Evolutionary conservation across 2,329 filamentous ascomycete genomes (phyloP), one percentile per base, ranked within the genome.

Genomic region (Tolypocladium album): DNA sequence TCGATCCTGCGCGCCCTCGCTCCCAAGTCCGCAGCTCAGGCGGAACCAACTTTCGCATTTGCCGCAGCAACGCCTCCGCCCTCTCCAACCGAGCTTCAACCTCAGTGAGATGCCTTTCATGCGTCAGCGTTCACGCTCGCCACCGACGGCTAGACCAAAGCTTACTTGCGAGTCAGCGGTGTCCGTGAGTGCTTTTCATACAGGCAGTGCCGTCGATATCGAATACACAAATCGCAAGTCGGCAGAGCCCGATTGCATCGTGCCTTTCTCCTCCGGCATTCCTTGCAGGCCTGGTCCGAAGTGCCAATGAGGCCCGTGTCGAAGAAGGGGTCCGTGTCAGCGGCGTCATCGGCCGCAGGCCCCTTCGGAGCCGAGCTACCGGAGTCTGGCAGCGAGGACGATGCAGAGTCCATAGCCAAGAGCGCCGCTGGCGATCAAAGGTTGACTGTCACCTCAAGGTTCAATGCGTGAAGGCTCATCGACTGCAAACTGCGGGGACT

Each of bases 171-270:
- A 6, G 78, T 81, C 61, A 80, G 67, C 6, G 78, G 78, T 15
- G 78, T 80, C 53, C 74, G 71, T n/a, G 72, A 71, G 57, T 78
- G 74, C 62, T 75, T 78, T 64, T 80, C 78, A 60, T 81, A 81
- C 8, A 79, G 67, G 61, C 78, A 81, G 61, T 77, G 74, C 17
- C 78, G 68, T 50, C 74, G 70, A 63, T 78, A 77, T 60, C 74
- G 75, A 56, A 72, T 65, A 64, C 77, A 80, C 20, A 74, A 65
- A 45, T 70, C 68, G 61, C 75, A 77, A 4, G 68, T 73, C 13
- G 75, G 75, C 38, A 76, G 67, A 4, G 67, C 67, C 45, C 69
- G 67, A 59, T 76, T 71, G 63, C 75, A 76, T 53, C 73, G 69
- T 15, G 74, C 71, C 64, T 76, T 77, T 42, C 74, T 64, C 36